These are phyloP conservation scores for Alternaria sp. DNA, from an alignment of 2,329 filamentous ascomycete genomes.

Conservation along the genomic window DNA sequence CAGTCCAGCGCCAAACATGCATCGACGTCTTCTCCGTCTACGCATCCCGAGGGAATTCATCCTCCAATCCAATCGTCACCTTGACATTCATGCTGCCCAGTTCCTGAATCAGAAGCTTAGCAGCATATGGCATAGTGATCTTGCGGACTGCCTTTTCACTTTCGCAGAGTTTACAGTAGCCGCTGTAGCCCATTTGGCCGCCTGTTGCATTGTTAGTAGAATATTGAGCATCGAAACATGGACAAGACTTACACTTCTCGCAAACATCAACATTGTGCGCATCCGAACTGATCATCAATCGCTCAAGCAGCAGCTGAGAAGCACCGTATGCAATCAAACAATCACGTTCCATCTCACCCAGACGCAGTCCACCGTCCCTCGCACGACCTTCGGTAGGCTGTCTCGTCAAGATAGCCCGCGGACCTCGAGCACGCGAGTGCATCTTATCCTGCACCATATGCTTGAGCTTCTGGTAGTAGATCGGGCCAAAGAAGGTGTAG, in stretches of 20 bases:
- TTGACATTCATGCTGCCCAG: conserved; percentile 99
- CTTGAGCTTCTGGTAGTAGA: conserved; percentile 99
- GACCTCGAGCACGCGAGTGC: conserved; percentile 92
- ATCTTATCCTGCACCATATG: conserved; percentile 99
- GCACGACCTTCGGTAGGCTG: conserved; percentile 97
- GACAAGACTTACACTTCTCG: conserved; percentile 70
- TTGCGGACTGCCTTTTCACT: conserved; percentile 83
- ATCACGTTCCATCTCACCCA: conserved; percentile 99
- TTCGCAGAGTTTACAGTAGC: conserved; percentile 93
- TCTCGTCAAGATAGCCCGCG: conserved; percentile 87
- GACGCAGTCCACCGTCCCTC: conserved; percentile 85
- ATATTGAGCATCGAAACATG: background rate
- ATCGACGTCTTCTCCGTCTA: background rate
- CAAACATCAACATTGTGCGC: conserved; percentile 92
- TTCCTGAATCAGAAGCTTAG: conserved; percentile 95
- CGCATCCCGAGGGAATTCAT: conserved; percentile 76
- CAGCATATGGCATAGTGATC: conserved; percentile 98
- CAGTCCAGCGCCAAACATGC: conserved; percentile 7
- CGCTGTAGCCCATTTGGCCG: conserved; percentile 93
- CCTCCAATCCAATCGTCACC: conserved; percentile 85
- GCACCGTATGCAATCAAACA: conserved; percentile 97
- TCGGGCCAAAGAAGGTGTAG: conserved; percentile 98
- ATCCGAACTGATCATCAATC: conserved; percentile 93
- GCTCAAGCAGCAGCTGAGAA: conserved; percentile 87
- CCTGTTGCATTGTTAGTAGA: conserved; percentile 16